Evolutionary conservation across 2,329 filamentous ascomycete genomes (phyloP), one percentile per base, ranked within the genome.

Genomic region (Diaporthe humulicola): DNA sequence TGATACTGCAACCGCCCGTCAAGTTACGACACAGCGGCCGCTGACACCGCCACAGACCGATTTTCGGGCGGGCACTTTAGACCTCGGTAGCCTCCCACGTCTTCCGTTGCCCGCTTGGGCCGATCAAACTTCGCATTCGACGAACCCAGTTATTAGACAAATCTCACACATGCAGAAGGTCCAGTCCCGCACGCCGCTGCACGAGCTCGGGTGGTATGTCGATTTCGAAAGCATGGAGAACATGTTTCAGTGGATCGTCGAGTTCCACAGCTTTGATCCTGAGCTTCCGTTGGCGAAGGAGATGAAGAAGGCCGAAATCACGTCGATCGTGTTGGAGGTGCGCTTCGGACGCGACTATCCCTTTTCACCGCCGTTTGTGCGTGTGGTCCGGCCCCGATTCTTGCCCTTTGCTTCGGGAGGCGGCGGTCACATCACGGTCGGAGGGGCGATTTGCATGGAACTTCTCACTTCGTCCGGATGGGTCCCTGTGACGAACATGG

Each of bases 241-340:
- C 79, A 88, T 95, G 76, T 98, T 97, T 80, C 95, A 97, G 80
- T 98, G 95, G 95, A 95, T 98, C 74, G 92, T 97, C 8, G 94
- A 98, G 82, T 86, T 98, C 1, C 96, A 98, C 82, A 94, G 93
- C 57, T 98, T 98, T 79, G 93, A 95, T 33, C 77, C 85, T 0
- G 81, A 85, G 1, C 87, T 97, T 0, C 94, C 93, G 0, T 86
- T 98, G 1, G 92, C 93, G 0, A 81, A 89, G 71, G 95, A 98
- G 80, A 95, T 98, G 91, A 91, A 92, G 81, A 79, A 81, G 3
- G 87, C 85, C 1, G 87, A 86, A 0, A 78, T 93, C 73, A 89
- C 87, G 30, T 95, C 94, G 80, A 86, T 98, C 52, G 91, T 98
- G 0, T 83, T 97, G 15, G 96, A 98, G 83, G 85, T 98, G 56